A percentile compares a stretch with the other conserved stretches of the same genome.
Conservation (phyloP, 1,284 basidiomycete species). For the Rhodotorula sp. region DNA sequence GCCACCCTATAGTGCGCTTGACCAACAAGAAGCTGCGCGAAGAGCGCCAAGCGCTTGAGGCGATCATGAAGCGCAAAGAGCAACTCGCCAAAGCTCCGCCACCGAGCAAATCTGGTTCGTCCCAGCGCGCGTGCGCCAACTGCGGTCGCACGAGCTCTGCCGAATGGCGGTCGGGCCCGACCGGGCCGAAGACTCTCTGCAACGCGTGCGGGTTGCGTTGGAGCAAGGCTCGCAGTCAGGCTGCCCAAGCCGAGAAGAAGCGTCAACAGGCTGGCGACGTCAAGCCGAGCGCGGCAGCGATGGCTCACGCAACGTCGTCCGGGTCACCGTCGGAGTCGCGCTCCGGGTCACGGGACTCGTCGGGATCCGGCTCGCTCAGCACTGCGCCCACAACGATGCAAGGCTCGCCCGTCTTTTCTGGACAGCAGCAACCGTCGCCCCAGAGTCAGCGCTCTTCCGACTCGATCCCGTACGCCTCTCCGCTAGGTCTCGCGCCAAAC, state of each 20-base stretch:
- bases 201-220: constrained; percentile 41
- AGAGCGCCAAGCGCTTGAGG: constrained; percentile 57
- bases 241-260: constrained; percentile 14
- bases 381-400: background rate
- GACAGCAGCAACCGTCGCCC: background rate
- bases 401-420: background rate
- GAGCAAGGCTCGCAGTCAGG: constrained; percentile 24
- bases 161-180: constrained; percentile 41
- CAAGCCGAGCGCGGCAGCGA: background rate
- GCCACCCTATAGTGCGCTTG: constrained; percentile 48
- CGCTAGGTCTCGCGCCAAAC: constrained; percentile 1
- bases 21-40: constrained; percentile 69
- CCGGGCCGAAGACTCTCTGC: constrained; percentile 42
- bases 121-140: constrained; percentile 40
- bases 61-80: constrained; percentile 40
- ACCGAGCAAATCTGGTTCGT: background rate
- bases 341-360: background rate
- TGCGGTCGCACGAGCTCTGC: constrained; percentile 41
- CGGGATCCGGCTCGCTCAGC: background rate
- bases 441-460: constrained; percentile 13
- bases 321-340: background rate
- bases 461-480: background rate
- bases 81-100: constrained; percentile 19
- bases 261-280: constrained; percentile 9
- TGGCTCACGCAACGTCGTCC: background rate